Evolutionary conservation across 2,329 filamentous ascomycete species (phyloP).

Genomic region (Pyricularia pennisetigena): DNA sequence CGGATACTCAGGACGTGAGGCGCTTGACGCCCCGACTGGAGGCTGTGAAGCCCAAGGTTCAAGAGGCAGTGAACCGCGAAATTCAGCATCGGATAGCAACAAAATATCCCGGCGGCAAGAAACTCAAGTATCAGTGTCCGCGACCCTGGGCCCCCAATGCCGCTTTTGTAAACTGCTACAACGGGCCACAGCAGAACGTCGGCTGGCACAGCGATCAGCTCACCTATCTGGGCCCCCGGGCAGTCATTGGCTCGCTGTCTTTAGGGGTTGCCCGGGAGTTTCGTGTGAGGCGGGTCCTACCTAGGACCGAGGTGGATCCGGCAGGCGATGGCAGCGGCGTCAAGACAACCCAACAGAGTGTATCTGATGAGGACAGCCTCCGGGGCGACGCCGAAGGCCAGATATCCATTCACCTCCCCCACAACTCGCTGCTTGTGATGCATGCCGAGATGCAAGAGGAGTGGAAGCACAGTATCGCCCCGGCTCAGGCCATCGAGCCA

Average conservation of each 20-base stretch:
- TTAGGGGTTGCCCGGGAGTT: slow-evolving; percentile 92
- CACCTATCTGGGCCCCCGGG: slow-evolving; percentile 82
- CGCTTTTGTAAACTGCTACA: slow-evolving; percentile 91
- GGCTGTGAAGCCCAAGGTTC: slow-evolving; percentile 58
- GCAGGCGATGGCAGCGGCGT: slow-evolving; percentile 29
- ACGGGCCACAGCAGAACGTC: slow-evolving; percentile 69
- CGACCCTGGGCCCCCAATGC: slow-evolving; percentile 74
- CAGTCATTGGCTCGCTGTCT: slow-evolving; percentile 82
- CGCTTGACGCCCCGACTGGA: slow-evolving; percentile 66
- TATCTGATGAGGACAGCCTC: slow-evolving; percentile 25
- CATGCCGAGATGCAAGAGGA: slow-evolving; percentile 96
- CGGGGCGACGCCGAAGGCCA: slow-evolving; percentile 60
- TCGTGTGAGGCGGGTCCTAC: slow-evolving; percentile 67
- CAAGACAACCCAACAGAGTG: slow-evolving; percentile 49
- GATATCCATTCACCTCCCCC: slow-evolving; percentile 85
- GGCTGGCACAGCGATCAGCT: slow-evolving; percentile 91
- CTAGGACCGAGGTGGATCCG: slow-evolving; percentile 24
- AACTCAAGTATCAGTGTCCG: slow-evolving; percentile 69
- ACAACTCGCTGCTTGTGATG: slow-evolving; percentile 92
- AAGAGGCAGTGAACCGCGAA: slow-evolving; percentile 66
- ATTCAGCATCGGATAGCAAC: slow-evolving; percentile 61
- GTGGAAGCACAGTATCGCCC: slow-evolving; percentile 85
- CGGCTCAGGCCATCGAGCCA: slow-evolving; percentile 66
- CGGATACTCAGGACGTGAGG: slow-evolving; percentile 54
- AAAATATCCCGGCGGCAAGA: slow-evolving; percentile 58